These are phyloP conservation scores for Aspergillus luchuensis DNA, from an alignment of 2,329 filamentous ascomycete species.

Conservation along the genomic window DNA sequence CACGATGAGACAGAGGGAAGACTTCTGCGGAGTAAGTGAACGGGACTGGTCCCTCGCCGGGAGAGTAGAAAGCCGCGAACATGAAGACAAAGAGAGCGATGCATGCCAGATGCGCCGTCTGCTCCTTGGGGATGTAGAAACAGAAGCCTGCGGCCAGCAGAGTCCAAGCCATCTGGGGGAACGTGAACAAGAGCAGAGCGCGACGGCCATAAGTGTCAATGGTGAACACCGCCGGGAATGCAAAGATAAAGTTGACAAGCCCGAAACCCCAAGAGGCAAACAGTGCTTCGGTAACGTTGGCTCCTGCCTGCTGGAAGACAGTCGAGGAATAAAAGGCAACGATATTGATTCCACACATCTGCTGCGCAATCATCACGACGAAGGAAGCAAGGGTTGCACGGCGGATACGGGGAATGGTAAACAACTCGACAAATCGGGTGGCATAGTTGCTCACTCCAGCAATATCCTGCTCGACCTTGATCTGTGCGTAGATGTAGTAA, in stretches of 20 bases:
- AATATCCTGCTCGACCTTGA: slow-evolving; percentile 49
- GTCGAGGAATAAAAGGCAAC: slow-evolving; percentile 75
- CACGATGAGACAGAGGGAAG: slow-evolving; percentile 58
- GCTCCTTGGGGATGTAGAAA: slow-evolving; percentile 52
- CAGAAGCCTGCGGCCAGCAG: slow-evolving; percentile 65
- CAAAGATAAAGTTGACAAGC: slow-evolving; percentile 65
- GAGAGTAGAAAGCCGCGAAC: slow-evolving; percentile 66
- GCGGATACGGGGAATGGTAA: slow-evolving; percentile 52
- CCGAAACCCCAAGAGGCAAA: slow-evolving; percentile 67
- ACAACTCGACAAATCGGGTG: slow-evolving; percentile 59
- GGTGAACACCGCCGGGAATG: slow-evolving; percentile 66
- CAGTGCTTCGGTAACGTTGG: slow-evolving; percentile 57
- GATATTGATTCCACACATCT: slow-evolving; percentile 73
- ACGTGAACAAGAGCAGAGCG: slow-evolving; percentile 64
- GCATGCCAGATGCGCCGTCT: slow-evolving; percentile 52
- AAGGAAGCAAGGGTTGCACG: slow-evolving; percentile 73
- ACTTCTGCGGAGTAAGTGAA: slow-evolving; percentile 59
- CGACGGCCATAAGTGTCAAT: slow-evolving; percentile 69
- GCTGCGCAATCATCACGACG: slow-evolving; percentile 77
- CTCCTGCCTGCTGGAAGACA: slow-evolving; percentile 57
- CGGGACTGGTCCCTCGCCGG: slow-evolving; percentile 61
- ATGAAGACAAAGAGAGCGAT: slow-evolving; percentile 66
- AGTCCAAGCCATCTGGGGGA: slow-evolving; percentile 68
- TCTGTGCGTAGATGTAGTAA: slow-evolving; percentile 61
- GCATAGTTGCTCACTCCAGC: slow-evolving; percentile 57